Percentiles rank a stretch among this genome's conserved stretches.
Conservation (phyloP, 768 basidiomycete species). For the Amanita inopinata region DNA sequence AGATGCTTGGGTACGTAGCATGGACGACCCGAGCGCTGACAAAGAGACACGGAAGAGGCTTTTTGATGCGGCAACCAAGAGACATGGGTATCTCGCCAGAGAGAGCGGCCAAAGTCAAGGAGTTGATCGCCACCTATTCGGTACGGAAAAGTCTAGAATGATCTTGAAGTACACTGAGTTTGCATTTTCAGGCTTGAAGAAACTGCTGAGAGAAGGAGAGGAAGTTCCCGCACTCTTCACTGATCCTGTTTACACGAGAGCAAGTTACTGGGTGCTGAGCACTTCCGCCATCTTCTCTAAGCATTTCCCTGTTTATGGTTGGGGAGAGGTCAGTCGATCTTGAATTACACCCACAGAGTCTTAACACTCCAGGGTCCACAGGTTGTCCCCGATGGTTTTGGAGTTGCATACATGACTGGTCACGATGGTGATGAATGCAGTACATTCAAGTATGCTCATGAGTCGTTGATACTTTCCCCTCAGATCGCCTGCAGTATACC, state of each 20-base stretch:
- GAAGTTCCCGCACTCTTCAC: slow-evolving; percentile 58
- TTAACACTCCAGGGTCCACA: slow-evolving; percentile 13
- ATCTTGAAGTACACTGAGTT: background rate
- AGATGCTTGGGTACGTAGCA: slow-evolving; percentile 67
- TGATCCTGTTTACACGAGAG: slow-evolving; percentile 65
- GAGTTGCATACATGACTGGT: slow-evolving; percentile 92
- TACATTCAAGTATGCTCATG: slow-evolving; percentile 10
- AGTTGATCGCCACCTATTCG: slow-evolving; percentile 82
- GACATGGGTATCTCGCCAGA: slow-evolving; percentile 58
- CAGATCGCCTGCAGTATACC: slow-evolving; percentile 78
- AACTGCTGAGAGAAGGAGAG: slow-evolving; percentile 52
- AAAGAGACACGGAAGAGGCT: slow-evolving; percentile 37
- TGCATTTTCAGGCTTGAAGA: slow-evolving; percentile 51
- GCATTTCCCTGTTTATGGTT: slow-evolving; percentile 79
- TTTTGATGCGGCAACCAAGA: slow-evolving; percentile 52
- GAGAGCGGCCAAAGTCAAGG: slow-evolving; percentile 61
- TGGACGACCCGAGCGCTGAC: slow-evolving; percentile 43
- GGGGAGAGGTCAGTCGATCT: slow-evolving; percentile 63
- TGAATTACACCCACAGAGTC: background rate
- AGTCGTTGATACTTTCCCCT: background rate
- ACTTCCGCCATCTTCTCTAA: slow-evolving; percentile 86
- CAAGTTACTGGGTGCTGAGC: slow-evolving; percentile 80
- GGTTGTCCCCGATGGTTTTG: slow-evolving; percentile 91
- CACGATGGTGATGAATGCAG: slow-evolving; percentile 48
- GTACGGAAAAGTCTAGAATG: slow-evolving; percentile 26